Evolutionary conservation across 148 eudicot genomes (phyloP).

Genomic region (Fagopyrum homotropicum): DNA sequence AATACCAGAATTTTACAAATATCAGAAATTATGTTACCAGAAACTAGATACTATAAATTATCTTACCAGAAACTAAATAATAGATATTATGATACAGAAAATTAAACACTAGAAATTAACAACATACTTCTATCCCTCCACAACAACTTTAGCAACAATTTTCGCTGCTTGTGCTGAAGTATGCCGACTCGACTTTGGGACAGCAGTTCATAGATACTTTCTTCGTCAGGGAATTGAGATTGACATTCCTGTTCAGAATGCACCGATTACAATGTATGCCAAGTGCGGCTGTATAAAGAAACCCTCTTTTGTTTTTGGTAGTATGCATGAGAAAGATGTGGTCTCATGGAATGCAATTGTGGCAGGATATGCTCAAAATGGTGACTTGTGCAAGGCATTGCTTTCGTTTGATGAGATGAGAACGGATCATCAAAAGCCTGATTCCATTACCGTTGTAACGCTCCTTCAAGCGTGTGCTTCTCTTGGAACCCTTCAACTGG

Average conservation of each 20-base stretch:
- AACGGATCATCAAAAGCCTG: constrained; percentile 36
- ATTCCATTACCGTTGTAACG: constrained; percentile 54
- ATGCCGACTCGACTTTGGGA: constrained; percentile 40
- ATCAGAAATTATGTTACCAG: no score
- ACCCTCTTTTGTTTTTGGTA: constrained; percentile 40
- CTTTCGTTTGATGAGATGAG: constrained; percentile 64
- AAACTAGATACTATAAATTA: no score
- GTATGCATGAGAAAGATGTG: constrained; percentile 54
- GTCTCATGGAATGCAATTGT: constrained; percentile 92
- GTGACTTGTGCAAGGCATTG: constrained; percentile 46
- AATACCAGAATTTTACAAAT: no score
- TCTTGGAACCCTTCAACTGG: no score
- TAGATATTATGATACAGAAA: no score
- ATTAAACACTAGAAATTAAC: no score
- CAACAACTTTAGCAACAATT: constrained; percentile 53
- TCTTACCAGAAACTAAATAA: no score
- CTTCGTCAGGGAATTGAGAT: constrained; percentile 35
- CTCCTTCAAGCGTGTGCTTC: no score
- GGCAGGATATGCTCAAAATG: constrained; percentile 64
- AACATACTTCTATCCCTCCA: constrained; percentile 42
- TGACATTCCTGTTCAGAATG: constrained; percentile 57
- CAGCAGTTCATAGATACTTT: constrained; percentile 57
- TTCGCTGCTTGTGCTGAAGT: constrained; percentile 73
- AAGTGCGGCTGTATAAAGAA: constrained; percentile 51
- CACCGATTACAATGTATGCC: constrained; percentile 72